Conservation (phyloP, 1,139 yeast species). For the Taphrina wiesneri region DNA sequence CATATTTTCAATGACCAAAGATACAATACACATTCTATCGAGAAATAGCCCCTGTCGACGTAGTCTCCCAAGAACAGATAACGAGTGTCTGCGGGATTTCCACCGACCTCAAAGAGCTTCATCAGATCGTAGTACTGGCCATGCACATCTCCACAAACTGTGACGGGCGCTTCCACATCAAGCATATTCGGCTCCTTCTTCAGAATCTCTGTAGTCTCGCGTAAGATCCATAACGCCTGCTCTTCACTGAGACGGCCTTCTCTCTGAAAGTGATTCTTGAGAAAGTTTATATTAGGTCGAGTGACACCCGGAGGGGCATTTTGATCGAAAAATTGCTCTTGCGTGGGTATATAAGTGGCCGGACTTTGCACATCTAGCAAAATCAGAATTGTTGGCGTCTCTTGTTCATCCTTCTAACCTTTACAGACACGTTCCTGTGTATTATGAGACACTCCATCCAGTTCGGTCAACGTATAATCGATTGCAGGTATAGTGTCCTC, state of each 20-base stretch:
- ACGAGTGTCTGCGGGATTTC: slow-evolving; percentile 61
- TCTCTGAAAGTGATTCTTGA: slow-evolving; percentile 69
- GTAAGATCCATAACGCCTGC: slow-evolving; percentile 70
- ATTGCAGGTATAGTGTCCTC: slow-evolving; percentile 23
- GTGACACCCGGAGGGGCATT: slow-evolving; percentile 46
- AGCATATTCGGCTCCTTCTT: slow-evolving; percentile 75
- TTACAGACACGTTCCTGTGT: slow-evolving; percentile 32
- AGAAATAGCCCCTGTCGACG: slow-evolving; percentile 91
- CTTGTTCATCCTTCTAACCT: not conserved
- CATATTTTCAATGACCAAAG: slow-evolving; percentile 78
- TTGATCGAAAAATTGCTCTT: slow-evolving; percentile 63
- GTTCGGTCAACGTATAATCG: slow-evolving; percentile 29
- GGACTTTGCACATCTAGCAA: slow-evolving; percentile 62
- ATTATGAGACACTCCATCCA: slow-evolving; percentile 24
- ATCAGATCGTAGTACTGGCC: slow-evolving; percentile 91
- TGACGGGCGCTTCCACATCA: slow-evolving; percentile 86
- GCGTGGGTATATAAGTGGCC: slow-evolving; percentile 63
- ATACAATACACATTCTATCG: slow-evolving; percentile 82
- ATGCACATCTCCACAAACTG: slow-evolving; percentile 95
- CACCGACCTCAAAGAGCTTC: slow-evolving; percentile 93
- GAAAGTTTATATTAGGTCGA: slow-evolving; percentile 67
- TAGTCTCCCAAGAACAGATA: slow-evolving; percentile 92
- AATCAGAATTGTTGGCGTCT: not conserved
- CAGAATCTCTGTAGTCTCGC: slow-evolving; percentile 68
- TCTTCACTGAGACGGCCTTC: slow-evolving; percentile 78